Conservation (phyloP, 805 yeast genomes). For the Myxozyma melibiosi region DNA sequence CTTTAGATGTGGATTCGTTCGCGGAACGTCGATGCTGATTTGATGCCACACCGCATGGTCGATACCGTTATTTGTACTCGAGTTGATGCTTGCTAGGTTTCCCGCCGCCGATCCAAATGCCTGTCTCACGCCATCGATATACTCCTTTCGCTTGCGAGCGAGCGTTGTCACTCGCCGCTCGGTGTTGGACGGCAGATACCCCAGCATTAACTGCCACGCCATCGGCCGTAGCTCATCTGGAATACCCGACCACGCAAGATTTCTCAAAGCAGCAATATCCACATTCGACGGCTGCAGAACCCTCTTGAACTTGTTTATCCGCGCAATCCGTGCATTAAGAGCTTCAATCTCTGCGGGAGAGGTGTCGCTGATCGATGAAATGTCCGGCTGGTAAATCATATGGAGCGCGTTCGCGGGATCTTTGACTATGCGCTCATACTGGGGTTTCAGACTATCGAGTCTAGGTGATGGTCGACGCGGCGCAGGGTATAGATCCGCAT, state of each 20-base stretch:
- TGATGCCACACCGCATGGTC: conserved; percentile 92
- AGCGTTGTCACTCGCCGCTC: conserved; percentile 71
- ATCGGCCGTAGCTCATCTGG: conserved; percentile 79
- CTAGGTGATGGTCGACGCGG: conserved; percentile 14
- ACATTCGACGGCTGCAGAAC: conserved; percentile 58
- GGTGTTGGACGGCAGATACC: conserved; percentile 85
- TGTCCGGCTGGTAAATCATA: conserved; percentile 34
- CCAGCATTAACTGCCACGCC: conserved; percentile 87
- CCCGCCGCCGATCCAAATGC: conserved; percentile 46
- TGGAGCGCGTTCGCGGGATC: conserved; percentile 43
- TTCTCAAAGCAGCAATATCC: conserved; percentile 68
- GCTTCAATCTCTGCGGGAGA: conserved; percentile 53
- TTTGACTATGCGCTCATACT: conserved; percentile 43
- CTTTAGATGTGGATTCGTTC: conserved; percentile 85
- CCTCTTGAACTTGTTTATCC: conserved; percentile 67
- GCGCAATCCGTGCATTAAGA: conserved; percentile 60
- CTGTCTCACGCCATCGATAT: conserved; percentile 70
- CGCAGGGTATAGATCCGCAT: conserved; percentile 33
- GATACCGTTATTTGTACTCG: conserved; percentile 52
- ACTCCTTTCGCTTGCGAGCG: conserved; percentile 81
- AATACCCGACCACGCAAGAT: conserved; percentile 92
- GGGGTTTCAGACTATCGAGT: conserved; percentile 29
- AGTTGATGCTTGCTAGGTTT: not conserved
- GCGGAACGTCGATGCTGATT: conserved; percentile 88
- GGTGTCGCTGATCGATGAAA: conserved; percentile 21